Evolutionary conservation across 805 yeast genomes (phyloP).

Genomic region (Starmerella bombicola): DNA sequence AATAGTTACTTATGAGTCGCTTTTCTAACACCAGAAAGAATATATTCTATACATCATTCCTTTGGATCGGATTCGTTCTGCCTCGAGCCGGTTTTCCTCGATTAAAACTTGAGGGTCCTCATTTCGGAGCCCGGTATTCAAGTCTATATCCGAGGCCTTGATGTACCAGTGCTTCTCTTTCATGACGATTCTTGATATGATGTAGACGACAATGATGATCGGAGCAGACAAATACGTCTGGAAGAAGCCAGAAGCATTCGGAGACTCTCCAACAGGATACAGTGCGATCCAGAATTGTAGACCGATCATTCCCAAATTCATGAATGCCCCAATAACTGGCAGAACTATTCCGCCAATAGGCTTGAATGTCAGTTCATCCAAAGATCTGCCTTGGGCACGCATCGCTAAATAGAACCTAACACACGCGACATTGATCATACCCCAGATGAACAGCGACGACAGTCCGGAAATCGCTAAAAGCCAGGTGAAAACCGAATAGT

Average conservation of each 20-base stretch:
- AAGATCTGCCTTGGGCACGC: constrained; percentile 50
- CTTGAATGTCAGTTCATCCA: constrained; percentile 52
- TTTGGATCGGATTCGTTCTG: constrained; percentile 5
- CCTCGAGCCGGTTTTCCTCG: constrained; percentile 12
- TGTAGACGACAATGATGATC: constrained; percentile 25
- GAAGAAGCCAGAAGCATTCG: constrained; percentile 36
- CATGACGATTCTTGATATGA: constrained; percentile 11
- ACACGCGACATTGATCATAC: constrained; percentile 53
- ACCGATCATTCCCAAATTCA: constrained; percentile 49
- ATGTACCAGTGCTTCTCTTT: constrained; percentile 14
- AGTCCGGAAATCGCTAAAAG: constrained; percentile 59
- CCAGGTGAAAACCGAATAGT: constrained; percentile 50
- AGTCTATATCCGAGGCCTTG: constrained; percentile 15
- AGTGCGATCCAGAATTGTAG: constrained; percentile 77
- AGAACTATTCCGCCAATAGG: constrained; percentile 60
- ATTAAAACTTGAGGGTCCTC: constrained; percentile 15
- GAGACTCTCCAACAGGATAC: constrained; percentile 43
- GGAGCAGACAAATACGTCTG: constrained; percentile 41
- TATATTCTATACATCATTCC: constrained; percentile 10
- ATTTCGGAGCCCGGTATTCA: constrained; percentile 17
- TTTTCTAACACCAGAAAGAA: constrained; percentile 18
- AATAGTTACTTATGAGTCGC: too few relatives aligned
- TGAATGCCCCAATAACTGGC: constrained; percentile 45
- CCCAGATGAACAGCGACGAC: constrained; percentile 67
- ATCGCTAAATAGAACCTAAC: constrained; percentile 53